These are phyloP conservation scores for Casuarina cunninghamiana DNA, from an alignment of 306 rosid genomes.

Conservation along the genomic window DNA sequence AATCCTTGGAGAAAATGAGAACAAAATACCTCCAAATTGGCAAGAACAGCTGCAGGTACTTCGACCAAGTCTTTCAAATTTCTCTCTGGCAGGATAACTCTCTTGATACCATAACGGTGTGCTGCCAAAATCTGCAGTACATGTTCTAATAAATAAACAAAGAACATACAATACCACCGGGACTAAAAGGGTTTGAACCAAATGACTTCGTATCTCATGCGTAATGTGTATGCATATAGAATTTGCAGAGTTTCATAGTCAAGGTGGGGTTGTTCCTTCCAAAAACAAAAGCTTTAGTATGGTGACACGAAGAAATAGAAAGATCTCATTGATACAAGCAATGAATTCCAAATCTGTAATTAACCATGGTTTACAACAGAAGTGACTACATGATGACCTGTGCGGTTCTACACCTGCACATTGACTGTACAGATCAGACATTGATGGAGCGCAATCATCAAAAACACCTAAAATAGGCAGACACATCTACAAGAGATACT, in stretches of 20 bases:
- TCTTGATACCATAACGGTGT: constrained; percentile 81
- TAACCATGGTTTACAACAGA: background rate
- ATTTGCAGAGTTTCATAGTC: background rate
- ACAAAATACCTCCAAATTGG: constrained; percentile 69
- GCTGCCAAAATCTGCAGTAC: constrained; percentile 89
- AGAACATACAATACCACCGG: background rate
- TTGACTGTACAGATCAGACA: background rate
- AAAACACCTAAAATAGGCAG: too few species aligned
- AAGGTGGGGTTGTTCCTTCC: background rate
- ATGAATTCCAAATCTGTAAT: background rate
- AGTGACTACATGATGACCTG: background rate
- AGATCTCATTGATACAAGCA: background rate
- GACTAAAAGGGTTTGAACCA: background rate
- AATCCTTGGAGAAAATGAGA: constrained; percentile 7
- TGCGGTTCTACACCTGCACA: background rate
- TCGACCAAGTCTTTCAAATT: constrained; percentile 92
- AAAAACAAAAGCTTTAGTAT: background rate
- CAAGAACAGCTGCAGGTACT: constrained; percentile 82
- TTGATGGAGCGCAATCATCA: background rate
- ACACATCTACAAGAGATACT: background rate
- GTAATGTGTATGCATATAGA: background rate
- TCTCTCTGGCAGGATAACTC: constrained; percentile 92
- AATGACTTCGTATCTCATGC: background rate
- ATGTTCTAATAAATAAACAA: constrained; percentile 18
- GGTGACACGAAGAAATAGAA: background rate